phyloP scores from a whole-genome alignment of 2,329 filamentous ascomycete species.

The Colletotrichum navitas region DNA sequence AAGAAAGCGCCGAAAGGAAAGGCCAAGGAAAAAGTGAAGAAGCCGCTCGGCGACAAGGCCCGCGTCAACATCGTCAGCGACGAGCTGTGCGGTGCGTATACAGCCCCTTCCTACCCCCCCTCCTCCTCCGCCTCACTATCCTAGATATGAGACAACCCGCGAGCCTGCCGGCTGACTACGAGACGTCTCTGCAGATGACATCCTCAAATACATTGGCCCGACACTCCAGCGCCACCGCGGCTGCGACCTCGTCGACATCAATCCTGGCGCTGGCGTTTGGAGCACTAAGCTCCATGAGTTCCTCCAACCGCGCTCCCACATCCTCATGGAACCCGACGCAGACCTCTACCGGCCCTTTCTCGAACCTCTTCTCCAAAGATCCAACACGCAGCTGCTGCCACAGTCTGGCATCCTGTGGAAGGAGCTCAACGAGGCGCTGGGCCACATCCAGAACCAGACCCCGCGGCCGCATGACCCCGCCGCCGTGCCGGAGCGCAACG shows the following conservation, averaged over 20 bases:
- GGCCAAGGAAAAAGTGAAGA: not conserved
- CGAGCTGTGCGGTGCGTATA: constrained; percentile 60
- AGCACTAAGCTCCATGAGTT: constrained; percentile 80
- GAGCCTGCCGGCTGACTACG: not conserved
- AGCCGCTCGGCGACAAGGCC: constrained; percentile 15
- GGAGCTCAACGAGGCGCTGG: constrained; percentile 68
- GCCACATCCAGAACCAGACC: constrained; percentile 68
- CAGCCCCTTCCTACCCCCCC: not conserved
- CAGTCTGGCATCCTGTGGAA: constrained; percentile 71
- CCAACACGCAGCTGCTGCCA: constrained; percentile 64
- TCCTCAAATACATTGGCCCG: constrained; percentile 76
- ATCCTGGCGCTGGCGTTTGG: constrained; percentile 84
- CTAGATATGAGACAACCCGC: too few species aligned
- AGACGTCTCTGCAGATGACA: constrained; percentile 67
- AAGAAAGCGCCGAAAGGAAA: not conserved
- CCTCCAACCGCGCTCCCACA: constrained; percentile 83
- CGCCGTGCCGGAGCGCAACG: constrained; percentile 69
- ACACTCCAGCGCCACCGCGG: constrained; percentile 78
- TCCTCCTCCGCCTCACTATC: constrained; percentile 26
- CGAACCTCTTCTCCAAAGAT: constrained; percentile 68
- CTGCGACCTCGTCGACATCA: constrained; percentile 89
- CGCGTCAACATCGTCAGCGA: constrained; percentile 67
- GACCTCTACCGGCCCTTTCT: constrained; percentile 72
- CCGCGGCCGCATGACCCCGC: constrained; percentile 52
- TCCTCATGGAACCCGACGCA: constrained; percentile 81